Percentiles rank a stretch among this genome's conserved stretches.
phyloP scores from a whole-genome alignment of 1,139 yeast genomes.

The Ashbya aceris region DNA sequence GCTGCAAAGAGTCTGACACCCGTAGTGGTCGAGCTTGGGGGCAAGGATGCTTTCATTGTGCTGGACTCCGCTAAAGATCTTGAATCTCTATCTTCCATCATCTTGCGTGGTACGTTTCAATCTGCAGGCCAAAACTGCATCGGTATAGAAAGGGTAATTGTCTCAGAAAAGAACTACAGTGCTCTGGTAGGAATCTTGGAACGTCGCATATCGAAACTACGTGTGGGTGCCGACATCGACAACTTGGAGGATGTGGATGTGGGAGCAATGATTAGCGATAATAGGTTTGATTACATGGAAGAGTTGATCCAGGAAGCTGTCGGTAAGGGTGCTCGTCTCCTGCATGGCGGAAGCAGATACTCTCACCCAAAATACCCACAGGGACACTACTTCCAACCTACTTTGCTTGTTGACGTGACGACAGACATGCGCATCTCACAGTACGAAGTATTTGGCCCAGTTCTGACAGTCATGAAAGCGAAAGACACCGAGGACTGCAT shows the following conservation, averaged over 20 bases:
- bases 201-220: slow-evolving; percentile 47
- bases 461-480: slow-evolving; percentile 71
- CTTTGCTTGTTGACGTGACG: slow-evolving; percentile 73
- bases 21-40: slow-evolving; percentile 90
- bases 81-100: slow-evolving; percentile 60
- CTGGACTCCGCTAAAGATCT: slow-evolving; percentile 60
- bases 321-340: slow-evolving; percentile 63
- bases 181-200: slow-evolving; percentile 47
- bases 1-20: slow-evolving; percentile 84
- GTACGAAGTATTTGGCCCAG: slow-evolving; percentile 91
- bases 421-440: slow-evolving; percentile 70
- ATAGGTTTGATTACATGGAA: slow-evolving; percentile 60
- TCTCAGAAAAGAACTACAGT: slow-evolving; percentile 58
- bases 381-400: slow-evolving; percentile 89
- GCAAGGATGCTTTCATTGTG: slow-evolving; percentile 84
- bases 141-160: slow-evolving; percentile 89
- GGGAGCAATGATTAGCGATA: slow-evolving; percentile 89
- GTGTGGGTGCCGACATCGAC: slow-evolving; percentile 88
- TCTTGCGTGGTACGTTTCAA: slow-evolving; percentile 92
- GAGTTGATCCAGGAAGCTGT: slow-evolving; percentile 65
- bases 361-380: slow-evolving; percentile 88
- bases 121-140: slow-evolving; percentile 97
- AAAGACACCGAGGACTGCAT: slow-evolving; percentile 57
- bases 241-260: slow-evolving; percentile 82
- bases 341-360: slow-evolving; percentile 71